These are phyloP conservation scores for Globisporangium camurandrum DNA, from an alignment of 352 stramenopile species.

Conservation along the genomic window DNA sequence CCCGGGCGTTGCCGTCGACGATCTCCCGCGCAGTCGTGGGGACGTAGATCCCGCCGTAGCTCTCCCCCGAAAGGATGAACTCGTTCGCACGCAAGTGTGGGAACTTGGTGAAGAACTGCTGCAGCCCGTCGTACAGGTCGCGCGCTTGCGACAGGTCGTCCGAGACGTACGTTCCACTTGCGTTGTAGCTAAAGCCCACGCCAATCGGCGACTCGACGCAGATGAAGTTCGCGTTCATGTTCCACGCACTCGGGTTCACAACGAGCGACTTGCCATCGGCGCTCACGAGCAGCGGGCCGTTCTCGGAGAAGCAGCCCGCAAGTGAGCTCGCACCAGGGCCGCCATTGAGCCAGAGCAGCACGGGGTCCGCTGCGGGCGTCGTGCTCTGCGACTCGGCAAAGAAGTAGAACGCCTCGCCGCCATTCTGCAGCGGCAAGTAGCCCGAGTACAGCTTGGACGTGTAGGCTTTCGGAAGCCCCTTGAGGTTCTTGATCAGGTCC, in stretches of 20 bases:
- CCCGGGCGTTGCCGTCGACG: slow-evolving; percentile 34
- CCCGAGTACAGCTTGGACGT: slow-evolving; percentile 44
- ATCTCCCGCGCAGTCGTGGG: slow-evolving; percentile 50
- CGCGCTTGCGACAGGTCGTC: slow-evolving; percentile 67
- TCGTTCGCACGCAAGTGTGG: slow-evolving; percentile 68
- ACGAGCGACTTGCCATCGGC: slow-evolving; percentile 33
- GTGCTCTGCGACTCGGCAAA: slow-evolving; percentile 52
- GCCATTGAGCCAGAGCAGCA: slow-evolving; percentile 67
- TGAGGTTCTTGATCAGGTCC: slow-evolving; percentile 32
- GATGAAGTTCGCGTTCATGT: slow-evolving; percentile 41
- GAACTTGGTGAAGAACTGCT: slow-evolving; percentile 87
- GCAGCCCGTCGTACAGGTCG: slow-evolving; percentile 71
- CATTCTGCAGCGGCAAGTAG: slow-evolving; percentile 44
- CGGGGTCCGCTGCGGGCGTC: slow-evolving; percentile 25
- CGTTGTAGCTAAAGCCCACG: slow-evolving; percentile 62
- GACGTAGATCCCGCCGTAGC: slow-evolving; percentile 77
- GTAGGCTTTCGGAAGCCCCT: slow-evolving; percentile 34
- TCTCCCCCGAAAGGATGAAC: slow-evolving; percentile 74
- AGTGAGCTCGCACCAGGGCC: slow-evolving; percentile 55
- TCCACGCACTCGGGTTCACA: slow-evolving; percentile 50
- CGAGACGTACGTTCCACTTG: slow-evolving; percentile 52
- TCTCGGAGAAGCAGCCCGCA: slow-evolving; percentile 55
- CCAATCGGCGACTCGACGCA: slow-evolving; percentile 59
- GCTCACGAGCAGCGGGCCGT: slow-evolving; percentile 61
- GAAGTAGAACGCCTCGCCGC: slow-evolving; percentile 61